Evolutionary conservation across 108 stramenopile species (phyloP).

Genomic region (Conticribra guillardii): DNA sequence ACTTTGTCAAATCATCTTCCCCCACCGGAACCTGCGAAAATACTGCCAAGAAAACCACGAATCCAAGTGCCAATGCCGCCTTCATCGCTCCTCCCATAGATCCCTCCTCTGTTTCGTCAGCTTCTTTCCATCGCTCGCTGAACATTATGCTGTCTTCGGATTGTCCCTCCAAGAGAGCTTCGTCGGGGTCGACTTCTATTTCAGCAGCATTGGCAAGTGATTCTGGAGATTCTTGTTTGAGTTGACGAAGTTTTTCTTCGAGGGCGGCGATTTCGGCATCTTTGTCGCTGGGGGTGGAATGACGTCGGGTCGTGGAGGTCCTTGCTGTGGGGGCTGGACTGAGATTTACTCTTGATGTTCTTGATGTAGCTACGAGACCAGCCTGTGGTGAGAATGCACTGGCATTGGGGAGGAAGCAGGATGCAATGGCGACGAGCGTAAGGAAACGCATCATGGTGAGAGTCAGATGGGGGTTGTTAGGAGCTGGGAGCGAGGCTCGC

Average conservation of each 20-base stretch:
- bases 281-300: slow-evolving; percentile 33
- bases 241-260: slow-evolving; percentile 38
- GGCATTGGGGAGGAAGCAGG: neutral
- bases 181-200: slow-evolving; percentile 10
- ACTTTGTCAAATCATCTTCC: slow-evolving; percentile 32
- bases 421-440: neutral
- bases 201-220: slow-evolving; percentile 3
- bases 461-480: neutral
- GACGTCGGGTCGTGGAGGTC: slow-evolving; percentile 6
- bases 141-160: slow-evolving; percentile 49
- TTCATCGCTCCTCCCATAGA: slow-evolving; percentile 16
- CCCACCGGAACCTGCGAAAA: slow-evolving; percentile 47
- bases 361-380: neutral
- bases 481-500: too few relatives aligned
- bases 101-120: slow-evolving; percentile 4
- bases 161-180: slow-evolving; percentile 20
- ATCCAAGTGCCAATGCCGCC: slow-evolving; percentile 27
- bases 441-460: neutral
- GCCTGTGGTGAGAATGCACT: neutral
- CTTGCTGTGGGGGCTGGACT: too few relatives aligned
- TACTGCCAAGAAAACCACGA: slow-evolving; percentile 27
- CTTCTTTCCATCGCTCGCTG: slow-evolving; percentile 49
- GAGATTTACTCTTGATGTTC: too few relatives aligned
- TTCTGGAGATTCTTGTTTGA: slow-evolving; percentile 18
- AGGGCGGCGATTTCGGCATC: slow-evolving; percentile 51